A percentile compares a stretch with the other conserved stretches of the same genome.
Evolutionary conservation across 1,139 yeast species (phyloP).

Genomic region (Yamadazyma triangularis): DNA sequence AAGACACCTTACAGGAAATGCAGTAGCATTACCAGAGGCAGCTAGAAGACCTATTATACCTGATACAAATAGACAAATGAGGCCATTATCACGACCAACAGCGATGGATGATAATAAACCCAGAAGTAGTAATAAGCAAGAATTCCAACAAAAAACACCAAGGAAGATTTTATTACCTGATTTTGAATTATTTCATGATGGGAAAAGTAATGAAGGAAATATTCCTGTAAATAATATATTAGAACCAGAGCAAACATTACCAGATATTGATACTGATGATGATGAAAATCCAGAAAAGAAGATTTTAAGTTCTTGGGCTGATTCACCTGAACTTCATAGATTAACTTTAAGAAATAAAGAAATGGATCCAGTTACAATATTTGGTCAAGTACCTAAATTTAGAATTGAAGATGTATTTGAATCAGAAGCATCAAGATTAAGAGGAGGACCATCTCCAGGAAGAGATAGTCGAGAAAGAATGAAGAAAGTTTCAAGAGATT

Average conservation of each 20-base stretch:
- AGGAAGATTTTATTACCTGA: constrained; percentile 2
- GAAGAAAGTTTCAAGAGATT: constrained; percentile 1
- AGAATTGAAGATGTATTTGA: constrained; percentile 68
- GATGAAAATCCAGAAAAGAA: constrained; percentile 46
- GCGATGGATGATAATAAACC: constrained; percentile 1
- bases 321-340: constrained; percentile 54
- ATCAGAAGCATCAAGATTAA: constrained; percentile 39
- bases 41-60: too few relatives aligned
- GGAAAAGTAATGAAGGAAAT: constrained; percentile 9
- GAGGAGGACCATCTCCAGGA: constrained; percentile 59
- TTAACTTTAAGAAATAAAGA: constrained; percentile 53
- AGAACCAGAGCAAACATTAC: constrained; percentile 26
- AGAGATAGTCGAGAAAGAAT: constrained; percentile 17
- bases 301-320: constrained; percentile 69
- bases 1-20: constrained; percentile 20
- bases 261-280: constrained; percentile 51
- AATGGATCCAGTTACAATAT: constrained; percentile 66
- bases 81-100: constrained; percentile 1
- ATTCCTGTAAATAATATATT: too few relatives aligned
- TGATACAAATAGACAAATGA: neutral
- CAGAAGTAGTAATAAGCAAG: neutral
- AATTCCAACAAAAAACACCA: constrained; percentile 5
- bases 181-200: constrained; percentile 4
- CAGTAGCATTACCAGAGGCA: constrained; percentile 33
- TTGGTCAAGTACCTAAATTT: constrained; percentile 73